These are phyloP conservation scores for Triglochin maritima DNA, from an alignment of 106 monocot genomes.

Conservation along the genomic window DNA sequence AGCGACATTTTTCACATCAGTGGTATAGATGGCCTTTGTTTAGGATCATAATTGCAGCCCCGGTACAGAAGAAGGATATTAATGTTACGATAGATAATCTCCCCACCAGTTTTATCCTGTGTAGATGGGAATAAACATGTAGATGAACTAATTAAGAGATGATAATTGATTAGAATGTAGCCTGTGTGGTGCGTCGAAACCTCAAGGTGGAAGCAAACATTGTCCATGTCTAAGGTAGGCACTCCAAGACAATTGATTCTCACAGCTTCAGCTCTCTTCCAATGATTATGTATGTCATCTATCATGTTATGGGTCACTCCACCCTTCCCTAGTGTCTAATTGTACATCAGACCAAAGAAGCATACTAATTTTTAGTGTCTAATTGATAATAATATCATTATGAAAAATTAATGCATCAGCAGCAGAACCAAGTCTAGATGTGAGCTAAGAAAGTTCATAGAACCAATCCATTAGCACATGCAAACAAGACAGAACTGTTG, in stretches of 20 bases:
- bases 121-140: background rate
- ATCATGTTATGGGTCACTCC: slow-evolving; percentile 90
- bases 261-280: slow-evolving; percentile 87
- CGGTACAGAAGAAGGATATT: slow-evolving; percentile 76
- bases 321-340: slow-evolving; percentile 51
- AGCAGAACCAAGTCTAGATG: too few relatives aligned
- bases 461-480: too few relatives aligned
- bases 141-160: background rate
- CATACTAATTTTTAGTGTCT: background rate
- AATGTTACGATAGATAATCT: slow-evolving; percentile 45
- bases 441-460: too few relatives aligned
- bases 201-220: slow-evolving; percentile 85
- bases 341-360: background rate
- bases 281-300: slow-evolving; percentile 83
- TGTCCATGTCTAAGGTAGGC: slow-evolving; percentile 90
- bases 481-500: too few relatives aligned
- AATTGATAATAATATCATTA: too few relatives aligned
- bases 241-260: slow-evolving; percentile 84
- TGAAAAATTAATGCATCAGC: too few relatives aligned
- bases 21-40: slow-evolving; percentile 49
- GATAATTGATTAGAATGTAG: background rate
- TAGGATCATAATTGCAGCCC: slow-evolving; percentile 67
- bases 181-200: slow-evolving; percentile 14
- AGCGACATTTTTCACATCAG: slow-evolving; percentile 62
- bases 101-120: slow-evolving; percentile 92